Evolutionary conservation across 495 filamentous ascomycete genomes (phyloP).

Genomic region (Aspergillus wentii): DNA sequence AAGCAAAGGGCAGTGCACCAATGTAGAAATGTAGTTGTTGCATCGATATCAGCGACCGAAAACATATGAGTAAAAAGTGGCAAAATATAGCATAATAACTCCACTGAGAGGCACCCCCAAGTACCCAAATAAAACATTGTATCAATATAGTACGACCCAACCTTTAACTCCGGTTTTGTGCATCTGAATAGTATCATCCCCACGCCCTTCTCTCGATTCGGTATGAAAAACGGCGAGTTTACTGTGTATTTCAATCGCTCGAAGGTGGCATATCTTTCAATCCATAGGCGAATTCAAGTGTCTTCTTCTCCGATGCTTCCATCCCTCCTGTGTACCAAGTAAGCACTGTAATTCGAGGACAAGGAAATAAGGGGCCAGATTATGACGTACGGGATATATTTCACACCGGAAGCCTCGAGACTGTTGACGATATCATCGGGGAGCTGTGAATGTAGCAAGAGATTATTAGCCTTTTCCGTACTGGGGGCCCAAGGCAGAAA

Average conservation of each 20-base stretch:
- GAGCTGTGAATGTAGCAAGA: constrained; percentile 27
- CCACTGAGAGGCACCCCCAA: background rate
- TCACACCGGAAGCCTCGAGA: constrained; percentile 64
- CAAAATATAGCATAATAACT: too few relatives aligned
- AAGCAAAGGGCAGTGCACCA: too few relatives aligned
- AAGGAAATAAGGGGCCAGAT: constrained; percentile 2
- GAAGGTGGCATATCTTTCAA: too few relatives aligned
- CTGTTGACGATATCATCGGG: constrained; percentile 59
- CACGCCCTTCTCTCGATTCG: constrained; percentile 1
- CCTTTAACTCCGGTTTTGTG: constrained; percentile 16
- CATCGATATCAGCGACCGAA: too few relatives aligned
- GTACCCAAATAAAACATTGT: constrained; percentile 3
- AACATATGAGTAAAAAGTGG: too few relatives aligned
- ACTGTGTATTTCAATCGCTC: too few relatives aligned
- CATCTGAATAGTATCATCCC: constrained; percentile 6
- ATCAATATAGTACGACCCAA: too few relatives aligned
- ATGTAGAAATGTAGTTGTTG: too few relatives aligned
- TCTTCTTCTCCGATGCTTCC: constrained; percentile 50
- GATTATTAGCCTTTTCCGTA: background rate
- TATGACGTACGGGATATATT: constrained; percentile 58
- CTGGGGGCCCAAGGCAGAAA: too few relatives aligned
- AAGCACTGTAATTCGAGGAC: background rate
- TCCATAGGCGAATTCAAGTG: too few relatives aligned
- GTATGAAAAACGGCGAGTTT: too few relatives aligned
- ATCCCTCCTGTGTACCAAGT: constrained; percentile 32